These are phyloP conservation scores for Sicyos baderoa DNA, from an alignment of 306 rosid genomes.

Conservation along the genomic window DNA sequence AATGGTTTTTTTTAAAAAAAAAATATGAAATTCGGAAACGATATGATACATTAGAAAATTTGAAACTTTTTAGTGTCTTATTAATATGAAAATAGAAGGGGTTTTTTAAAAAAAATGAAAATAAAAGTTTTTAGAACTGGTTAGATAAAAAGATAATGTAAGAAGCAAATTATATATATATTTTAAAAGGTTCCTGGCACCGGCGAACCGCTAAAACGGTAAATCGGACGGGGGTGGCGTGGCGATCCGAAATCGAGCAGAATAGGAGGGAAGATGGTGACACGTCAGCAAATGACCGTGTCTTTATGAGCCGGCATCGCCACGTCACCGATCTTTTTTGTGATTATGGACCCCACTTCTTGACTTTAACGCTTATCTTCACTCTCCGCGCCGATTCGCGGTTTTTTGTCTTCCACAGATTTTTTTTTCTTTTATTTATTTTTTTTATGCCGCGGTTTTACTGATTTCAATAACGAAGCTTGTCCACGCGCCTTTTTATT, in stretches of 20 bases:
- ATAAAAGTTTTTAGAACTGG: too few species aligned
- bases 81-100: too few species aligned
- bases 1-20: too few species aligned
- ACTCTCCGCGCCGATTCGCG: constrained; percentile 14
- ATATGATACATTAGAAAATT: too few species aligned
- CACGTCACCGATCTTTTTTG: constrained; percentile 32
- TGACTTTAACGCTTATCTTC: neutral
- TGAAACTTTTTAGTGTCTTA: too few species aligned
- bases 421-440: neutral
- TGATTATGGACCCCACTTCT: constrained; percentile 28
- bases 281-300: constrained; percentile 12
- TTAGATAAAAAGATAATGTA: too few species aligned
- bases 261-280: neutral
- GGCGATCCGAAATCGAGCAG: constrained; percentile 46
- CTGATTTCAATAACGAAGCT: neutral
- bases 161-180: too few species aligned
- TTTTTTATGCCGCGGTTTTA: neutral
- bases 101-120: too few species aligned
- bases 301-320: constrained; percentile 30
- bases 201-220: neutral
- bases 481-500: neutral
- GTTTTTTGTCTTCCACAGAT: neutral
- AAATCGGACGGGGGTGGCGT: constrained; percentile 23
- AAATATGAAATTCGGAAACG: too few species aligned
- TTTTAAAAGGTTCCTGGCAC: too few species aligned